Evolutionary conservation across 2,329 filamentous ascomycete genomes (phyloP).

Genomic region (Aureobasidium melanogenum): DNA sequence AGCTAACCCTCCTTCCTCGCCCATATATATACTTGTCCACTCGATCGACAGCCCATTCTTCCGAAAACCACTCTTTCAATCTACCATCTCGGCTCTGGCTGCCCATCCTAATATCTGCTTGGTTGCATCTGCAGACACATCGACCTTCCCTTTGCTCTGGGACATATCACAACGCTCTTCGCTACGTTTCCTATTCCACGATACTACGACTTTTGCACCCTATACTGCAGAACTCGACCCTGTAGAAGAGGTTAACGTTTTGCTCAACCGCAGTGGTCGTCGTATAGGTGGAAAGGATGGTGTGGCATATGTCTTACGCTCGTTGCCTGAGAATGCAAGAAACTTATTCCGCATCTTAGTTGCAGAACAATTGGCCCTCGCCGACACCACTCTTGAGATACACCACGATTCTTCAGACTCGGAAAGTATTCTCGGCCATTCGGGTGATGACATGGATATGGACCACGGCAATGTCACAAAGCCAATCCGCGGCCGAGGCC

Average conservation of each 20-base stretch:
- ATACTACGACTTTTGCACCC: conserved; percentile 80
- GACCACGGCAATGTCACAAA: conserved; percentile 21
- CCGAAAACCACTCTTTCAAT: conserved; percentile 60
- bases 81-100: conserved; percentile 67
- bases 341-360: conserved; percentile 79
- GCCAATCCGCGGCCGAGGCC: conserved; percentile 15
- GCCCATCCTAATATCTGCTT: conserved; percentile 63
- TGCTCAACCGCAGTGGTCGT: conserved; percentile 71
- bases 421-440: conserved; percentile 3
- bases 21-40: conserved; percentile 50
- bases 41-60: conserved; percentile 76
- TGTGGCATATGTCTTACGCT: conserved; percentile 81
- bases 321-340: conserved; percentile 83
- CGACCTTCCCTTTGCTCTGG: conserved; percentile 82
- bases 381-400: conserved; percentile 34
- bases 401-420: conserved; percentile 21
- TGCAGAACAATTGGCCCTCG: conserved; percentile 66
- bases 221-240: conserved; percentile 68
- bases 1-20: conserved; percentile 29
- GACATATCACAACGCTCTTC: conserved; percentile 74
- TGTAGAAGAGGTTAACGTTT: conserved; percentile 81
- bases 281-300: conserved; percentile 84
- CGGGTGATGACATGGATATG: conserved; percentile 16
- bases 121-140: conserved; percentile 76
- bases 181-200: conserved; percentile 84